Evolutionary conservation across 306 rosid genomes (phyloP).

Genomic region (Vigna reflexopilosa): DNA sequence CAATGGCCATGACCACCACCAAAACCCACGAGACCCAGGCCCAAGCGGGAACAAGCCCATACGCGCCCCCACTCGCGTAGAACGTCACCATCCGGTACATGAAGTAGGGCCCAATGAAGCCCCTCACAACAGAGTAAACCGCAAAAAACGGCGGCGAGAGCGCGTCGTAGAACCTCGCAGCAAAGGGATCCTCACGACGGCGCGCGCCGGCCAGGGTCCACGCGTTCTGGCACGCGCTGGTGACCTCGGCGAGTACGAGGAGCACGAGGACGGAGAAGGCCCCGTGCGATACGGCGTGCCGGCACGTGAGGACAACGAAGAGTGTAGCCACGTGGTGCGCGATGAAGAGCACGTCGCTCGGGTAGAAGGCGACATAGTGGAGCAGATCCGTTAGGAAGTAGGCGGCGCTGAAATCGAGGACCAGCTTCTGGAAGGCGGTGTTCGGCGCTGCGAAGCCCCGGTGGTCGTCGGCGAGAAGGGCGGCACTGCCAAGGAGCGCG

Average conservation of each 20-base stretch:
- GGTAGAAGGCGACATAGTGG: conserved; percentile 75
- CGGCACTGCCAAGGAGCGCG: conserved; percentile 54
- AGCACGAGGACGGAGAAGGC: conserved; percentile 69
- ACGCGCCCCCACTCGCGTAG: conserved; percentile 61
- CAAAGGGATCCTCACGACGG: conserved; percentile 54
- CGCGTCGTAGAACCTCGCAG: conserved; percentile 53
- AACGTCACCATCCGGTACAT: conserved; percentile 66
- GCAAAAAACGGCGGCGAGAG: conserved; percentile 76
- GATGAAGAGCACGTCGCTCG: conserved; percentile 79
- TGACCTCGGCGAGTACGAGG: conserved; percentile 77
- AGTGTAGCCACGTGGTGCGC: conserved; percentile 89
- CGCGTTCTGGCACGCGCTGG: conserved; percentile 81
- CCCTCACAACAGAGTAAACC: conserved; percentile 68
- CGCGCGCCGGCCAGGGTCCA: conserved; percentile 82
- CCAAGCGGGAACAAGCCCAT: conserved; percentile 73
- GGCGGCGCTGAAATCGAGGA: conserved; percentile 88
- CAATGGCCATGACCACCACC: conserved; percentile 73
- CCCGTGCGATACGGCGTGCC: conserved; percentile 72
- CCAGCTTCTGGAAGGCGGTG: conserved; percentile 60
- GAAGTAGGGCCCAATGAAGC: conserved; percentile 72
- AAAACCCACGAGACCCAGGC: conserved; percentile 85
- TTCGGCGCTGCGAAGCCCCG: conserved; percentile 67
- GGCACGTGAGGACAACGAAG: conserved; percentile 88
- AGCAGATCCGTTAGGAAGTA: conserved; percentile 82
- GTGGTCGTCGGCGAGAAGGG: conserved; percentile 54